Percentiles rank a stretch among this genome's conserved stretches.
phyloP scores from a whole-genome alignment of 2,329 filamentous ascomycete species.

The Fusarium guadeloupense region DNA sequence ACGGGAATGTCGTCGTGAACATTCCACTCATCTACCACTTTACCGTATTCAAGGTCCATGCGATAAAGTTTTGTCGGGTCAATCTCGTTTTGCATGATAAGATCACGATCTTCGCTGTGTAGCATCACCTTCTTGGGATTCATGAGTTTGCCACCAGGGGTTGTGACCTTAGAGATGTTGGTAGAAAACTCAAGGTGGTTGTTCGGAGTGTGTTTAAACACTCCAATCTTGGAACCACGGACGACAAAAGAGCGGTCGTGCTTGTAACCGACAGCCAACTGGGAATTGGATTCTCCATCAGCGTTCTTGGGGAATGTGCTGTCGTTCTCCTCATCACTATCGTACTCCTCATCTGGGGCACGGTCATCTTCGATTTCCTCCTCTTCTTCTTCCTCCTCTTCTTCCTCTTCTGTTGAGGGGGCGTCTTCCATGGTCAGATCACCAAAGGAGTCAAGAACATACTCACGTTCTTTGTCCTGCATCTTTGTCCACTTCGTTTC shows the following conservation, averaged over 20 bases:
- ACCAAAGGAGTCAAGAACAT: slow-evolving; percentile 94
- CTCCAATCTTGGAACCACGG: slow-evolving; percentile 95
- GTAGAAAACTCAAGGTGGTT: slow-evolving; percentile 96
- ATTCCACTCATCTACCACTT: slow-evolving; percentile 99
- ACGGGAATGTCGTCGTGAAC: slow-evolving; percentile 96
- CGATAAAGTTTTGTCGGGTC: slow-evolving; percentile 93
- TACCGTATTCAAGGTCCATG: slow-evolving; percentile 98
- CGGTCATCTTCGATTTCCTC: slow-evolving; percentile 69
- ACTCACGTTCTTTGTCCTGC: slow-evolving; percentile 91
- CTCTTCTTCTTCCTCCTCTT: slow-evolving; percentile 63
- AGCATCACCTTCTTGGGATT: slow-evolving; percentile 97
- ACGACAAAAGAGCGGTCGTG: slow-evolving; percentile 97
- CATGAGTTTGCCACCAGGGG: slow-evolving; percentile 85
- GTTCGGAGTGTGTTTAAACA: slow-evolving; percentile 95
- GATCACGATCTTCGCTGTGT: slow-evolving; percentile 87
- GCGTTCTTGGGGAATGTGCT: slow-evolving; percentile 76
- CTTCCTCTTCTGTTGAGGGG: slow-evolving; percentile 54
- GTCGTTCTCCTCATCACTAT: slow-evolving; percentile 77
- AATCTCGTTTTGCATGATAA: slow-evolving; percentile 84
- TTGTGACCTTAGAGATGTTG: slow-evolving; percentile 95
- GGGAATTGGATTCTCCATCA: slow-evolving; percentile 86
- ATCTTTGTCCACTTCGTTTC: slow-evolving; percentile 93
- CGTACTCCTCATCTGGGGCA: slow-evolving; percentile 74
- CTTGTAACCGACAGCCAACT: slow-evolving; percentile 95
- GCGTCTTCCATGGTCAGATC: slow-evolving; percentile 92